These are phyloP conservation scores for Pleurotus sapidus DNA, from an alignment of 768 basidiomycete species.

Conservation along the genomic window DNA sequence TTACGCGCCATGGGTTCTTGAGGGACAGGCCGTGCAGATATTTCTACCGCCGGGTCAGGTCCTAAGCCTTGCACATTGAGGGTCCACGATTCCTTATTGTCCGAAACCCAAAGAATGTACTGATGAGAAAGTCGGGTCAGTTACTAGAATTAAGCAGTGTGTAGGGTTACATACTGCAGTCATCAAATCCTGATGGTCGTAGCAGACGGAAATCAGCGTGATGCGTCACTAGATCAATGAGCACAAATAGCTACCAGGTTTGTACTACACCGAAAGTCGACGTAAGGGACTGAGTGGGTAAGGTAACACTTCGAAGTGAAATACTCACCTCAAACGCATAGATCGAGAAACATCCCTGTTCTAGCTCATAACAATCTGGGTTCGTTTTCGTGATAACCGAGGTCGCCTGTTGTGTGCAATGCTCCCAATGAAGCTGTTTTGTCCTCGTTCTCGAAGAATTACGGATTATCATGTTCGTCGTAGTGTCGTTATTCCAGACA, in stretches of 20 bases:
- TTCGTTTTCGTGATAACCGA: slow-evolving; percentile 70
- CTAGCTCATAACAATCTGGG: slow-evolving; percentile 64
- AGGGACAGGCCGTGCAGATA: slow-evolving; percentile 66
- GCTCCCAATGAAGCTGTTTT: slow-evolving; percentile 69
- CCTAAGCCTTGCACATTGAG: slow-evolving; percentile 66
- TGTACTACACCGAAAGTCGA: slow-evolving; percentile 29
- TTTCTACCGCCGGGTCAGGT: slow-evolving; percentile 54
- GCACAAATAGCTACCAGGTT: slow-evolving; percentile 28
- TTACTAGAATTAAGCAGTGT: not conserved
- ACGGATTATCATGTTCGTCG: slow-evolving; percentile 50
- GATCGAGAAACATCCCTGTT: slow-evolving; percentile 56
- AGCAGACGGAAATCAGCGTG: slow-evolving; percentile 6
- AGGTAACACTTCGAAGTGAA: not conserved
- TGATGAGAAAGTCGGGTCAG: slow-evolving; percentile 17
- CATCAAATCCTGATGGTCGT: slow-evolving; percentile 52
- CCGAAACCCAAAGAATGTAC: slow-evolving; percentile 87
- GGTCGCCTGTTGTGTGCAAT: slow-evolving; percentile 75
- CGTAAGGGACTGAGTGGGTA: not conserved
- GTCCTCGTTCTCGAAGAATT: slow-evolving; percentile 50
- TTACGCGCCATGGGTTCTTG: slow-evolving; percentile 80
- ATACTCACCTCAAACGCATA: slow-evolving; percentile 77
- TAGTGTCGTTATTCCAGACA: slow-evolving; percentile 58
- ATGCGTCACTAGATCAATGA: too few relatives aligned
- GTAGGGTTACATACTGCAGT: slow-evolving; percentile 42
- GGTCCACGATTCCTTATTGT: slow-evolving; percentile 72